Base-by-base conservation (phyloP, 495 filamentous ascomycete genomes). In the Penicillium malachiteum region DNA sequence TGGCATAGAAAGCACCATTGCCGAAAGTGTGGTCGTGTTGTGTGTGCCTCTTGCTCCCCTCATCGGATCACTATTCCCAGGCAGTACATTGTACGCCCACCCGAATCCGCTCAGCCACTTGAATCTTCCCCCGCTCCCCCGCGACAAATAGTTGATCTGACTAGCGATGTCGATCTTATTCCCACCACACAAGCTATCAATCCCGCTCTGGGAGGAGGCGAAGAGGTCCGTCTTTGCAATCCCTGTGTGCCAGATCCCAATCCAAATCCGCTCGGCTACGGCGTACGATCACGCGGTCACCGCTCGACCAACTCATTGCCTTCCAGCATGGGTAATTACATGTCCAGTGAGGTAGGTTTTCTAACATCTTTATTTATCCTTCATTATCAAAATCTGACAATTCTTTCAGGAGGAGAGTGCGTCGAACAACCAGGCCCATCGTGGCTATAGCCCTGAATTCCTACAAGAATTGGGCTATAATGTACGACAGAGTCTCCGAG, bases 221-320 rank as follows among this genome's bases (percentile, higher is more conserved):
- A 92, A 65, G 84, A 90, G 72, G 92, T 97, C 38, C 82, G 92
- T 48, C 84, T 97, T 10, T 97, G 92, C 78, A 96, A 97, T 65
- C 92, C 92, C 1, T 97, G 92, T 65, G 92, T 96, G 17, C 92
- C 91, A 26, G 92, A 96, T 71, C 92, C 92, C 3, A 95, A 94
- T 59, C 88, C 81, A 13, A 81, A 85, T 32, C 91, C 89, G 7
- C 60, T 65, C 31, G 64, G 63, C 11, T 77, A 70, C 48, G 48
- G 52, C 12, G 45, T 65, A 37, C 67, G 69, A 30, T 40, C 62
- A 18, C 50, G 56, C 31, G 66, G 63, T 32, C 68, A 70, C 30
- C 51, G 65, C 33, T 49, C 63, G 6, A 62, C 60, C 0, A 57
- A 68, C 31, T 67, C 64, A 31, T 51, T 68, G 12, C 57, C 60